These are phyloP conservation scores for Alternaria angustiovoidea DNA, from an alignment of 2,329 filamentous ascomycete genomes.

Conservation along the genomic window DNA sequence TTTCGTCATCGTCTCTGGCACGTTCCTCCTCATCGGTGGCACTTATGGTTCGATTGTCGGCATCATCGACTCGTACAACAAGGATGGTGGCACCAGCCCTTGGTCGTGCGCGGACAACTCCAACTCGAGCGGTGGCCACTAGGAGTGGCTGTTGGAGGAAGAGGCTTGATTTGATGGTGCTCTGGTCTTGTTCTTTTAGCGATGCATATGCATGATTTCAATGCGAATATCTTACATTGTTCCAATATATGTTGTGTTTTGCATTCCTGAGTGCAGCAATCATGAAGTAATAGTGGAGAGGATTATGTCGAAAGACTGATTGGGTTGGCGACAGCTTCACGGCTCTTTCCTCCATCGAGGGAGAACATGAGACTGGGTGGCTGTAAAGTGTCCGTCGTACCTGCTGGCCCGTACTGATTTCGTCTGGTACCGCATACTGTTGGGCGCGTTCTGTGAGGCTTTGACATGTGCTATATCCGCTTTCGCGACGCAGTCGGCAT, in stretches of 20 bases:
- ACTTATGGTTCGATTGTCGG: constrained; percentile 38
- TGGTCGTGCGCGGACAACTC: constrained; percentile 41
- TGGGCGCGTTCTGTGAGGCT: no score
- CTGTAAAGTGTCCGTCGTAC: no score
- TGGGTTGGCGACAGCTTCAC: no score
- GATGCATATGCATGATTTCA: constrained; percentile 6
- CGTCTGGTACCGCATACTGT: no score
- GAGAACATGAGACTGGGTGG: no score
- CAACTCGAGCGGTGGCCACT: constrained; percentile 21
- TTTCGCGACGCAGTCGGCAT: no score
- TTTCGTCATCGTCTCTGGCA: constrained; percentile 34
- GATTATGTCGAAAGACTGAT: no score
- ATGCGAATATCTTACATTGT: neutral
- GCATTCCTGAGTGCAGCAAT: neutral
- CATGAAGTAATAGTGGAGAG: no score
- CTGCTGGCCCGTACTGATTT: no score
- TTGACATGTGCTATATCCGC: no score
- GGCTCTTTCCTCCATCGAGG: no score
- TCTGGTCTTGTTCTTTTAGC: neutral
- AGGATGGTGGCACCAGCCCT: constrained; percentile 29
- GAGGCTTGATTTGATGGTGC: neutral
- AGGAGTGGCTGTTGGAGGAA: neutral
- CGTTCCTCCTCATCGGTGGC: constrained; percentile 35
- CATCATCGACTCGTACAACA: constrained; percentile 38
- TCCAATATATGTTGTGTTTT: neutral